A percentile compares a stretch with the other conserved stretches of the same genome.
phyloP scores from a whole-genome alignment of 2,329 filamentous ascomycete species.

The Aspergillus eucalypticola region DNA sequence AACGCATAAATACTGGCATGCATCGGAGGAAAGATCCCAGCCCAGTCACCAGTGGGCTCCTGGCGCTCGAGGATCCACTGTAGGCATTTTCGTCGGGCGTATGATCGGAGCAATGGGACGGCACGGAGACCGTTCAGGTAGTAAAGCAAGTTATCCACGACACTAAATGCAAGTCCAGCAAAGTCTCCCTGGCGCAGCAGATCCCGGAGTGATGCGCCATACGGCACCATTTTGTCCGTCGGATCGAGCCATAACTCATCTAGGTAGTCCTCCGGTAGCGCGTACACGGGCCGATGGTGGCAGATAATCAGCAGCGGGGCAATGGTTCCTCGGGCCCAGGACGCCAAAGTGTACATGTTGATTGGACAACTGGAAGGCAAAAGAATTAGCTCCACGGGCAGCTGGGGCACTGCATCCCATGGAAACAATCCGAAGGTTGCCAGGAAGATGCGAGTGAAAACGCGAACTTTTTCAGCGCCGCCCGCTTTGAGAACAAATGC shows the following conservation, averaged over 20 bases:
- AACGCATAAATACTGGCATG: conserved; percentile 29
- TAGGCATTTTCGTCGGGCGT: conserved; percentile 25
- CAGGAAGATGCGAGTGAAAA: conserved; percentile 33
- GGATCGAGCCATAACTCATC: conserved; percentile 37
- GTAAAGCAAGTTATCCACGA: conserved; percentile 22
- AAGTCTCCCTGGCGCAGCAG: conserved; percentile 8
- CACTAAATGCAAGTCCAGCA: conserved; percentile 5
- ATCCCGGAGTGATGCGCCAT: conserved; percentile 3
- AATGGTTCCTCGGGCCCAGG: conserved; percentile 18
- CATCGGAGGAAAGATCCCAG: conserved; percentile 33
- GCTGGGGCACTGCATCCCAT: conserved; percentile 34
- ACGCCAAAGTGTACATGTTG: conserved; percentile 34
- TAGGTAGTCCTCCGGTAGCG: conserved; percentile 31
- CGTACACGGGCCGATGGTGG: conserved; percentile 34
- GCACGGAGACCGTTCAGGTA: conserved; percentile 18
- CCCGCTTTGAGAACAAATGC: conserved; percentile 28
- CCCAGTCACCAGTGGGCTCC: conserved; percentile 33
- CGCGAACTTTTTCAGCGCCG: conserved; percentile 33
- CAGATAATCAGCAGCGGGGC: conserved; percentile 21
- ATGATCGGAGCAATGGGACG: conserved; percentile 11
- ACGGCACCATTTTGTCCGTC: conserved; percentile 22
- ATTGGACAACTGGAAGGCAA: conserved; percentile 28
- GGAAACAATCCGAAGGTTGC: conserved; percentile 38
- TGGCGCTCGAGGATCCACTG: conserved; percentile 36
- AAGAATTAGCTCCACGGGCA: conserved; percentile 38